Evolutionary conservation across 2,329 filamentous ascomycete species (phyloP).

Genomic region (Fusarium floridanum): DNA sequence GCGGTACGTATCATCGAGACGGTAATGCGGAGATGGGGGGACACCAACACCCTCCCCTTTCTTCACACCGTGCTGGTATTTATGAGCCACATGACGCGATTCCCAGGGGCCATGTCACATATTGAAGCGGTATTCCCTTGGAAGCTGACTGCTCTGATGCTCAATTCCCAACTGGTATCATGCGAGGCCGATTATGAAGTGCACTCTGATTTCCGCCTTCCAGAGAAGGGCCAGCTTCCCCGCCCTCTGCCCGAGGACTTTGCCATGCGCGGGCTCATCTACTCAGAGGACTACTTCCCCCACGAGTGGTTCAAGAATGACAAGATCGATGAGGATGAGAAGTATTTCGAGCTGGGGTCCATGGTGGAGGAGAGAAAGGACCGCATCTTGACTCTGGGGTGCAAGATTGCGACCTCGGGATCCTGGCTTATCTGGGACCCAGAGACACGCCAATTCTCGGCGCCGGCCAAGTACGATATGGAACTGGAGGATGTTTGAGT

Average conservation of each 20-base stretch:
- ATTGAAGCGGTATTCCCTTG: conserved; percentile 65
- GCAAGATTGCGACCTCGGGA: conserved; percentile 57
- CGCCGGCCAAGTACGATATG: conserved; percentile 53
- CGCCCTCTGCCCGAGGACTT: conserved; percentile 78
- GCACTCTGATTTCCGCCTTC: conserved; percentile 61
- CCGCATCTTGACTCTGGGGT: conserved; percentile 70
- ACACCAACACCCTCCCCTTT: conserved; percentile 72
- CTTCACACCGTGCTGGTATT: conserved; percentile 74
- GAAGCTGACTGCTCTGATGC: conserved; percentile 56
- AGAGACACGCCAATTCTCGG: conserved; percentile 54
- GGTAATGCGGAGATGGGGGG: conserved; percentile 65
- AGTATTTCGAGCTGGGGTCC: conserved; percentile 71
- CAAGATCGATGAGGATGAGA: conserved; percentile 76
- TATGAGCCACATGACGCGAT: conserved; percentile 60
- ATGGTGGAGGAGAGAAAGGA: conserved; percentile 70
- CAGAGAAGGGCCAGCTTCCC: conserved; percentile 55
- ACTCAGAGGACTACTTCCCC: conserved; percentile 70
- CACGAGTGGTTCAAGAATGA: conserved; percentile 68
- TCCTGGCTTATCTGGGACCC: conserved; percentile 63
- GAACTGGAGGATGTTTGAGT: background rate
- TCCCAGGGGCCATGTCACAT: conserved; percentile 57
- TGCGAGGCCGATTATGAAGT: conserved; percentile 52
- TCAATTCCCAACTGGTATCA: conserved; percentile 53
- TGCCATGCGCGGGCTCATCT: conserved; percentile 73
- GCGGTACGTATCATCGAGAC: conserved; percentile 59